Base-by-base conservation (phyloP, 2,329 filamentous ascomycete species). In the Colletotrichum lindemuthianum region DNA sequence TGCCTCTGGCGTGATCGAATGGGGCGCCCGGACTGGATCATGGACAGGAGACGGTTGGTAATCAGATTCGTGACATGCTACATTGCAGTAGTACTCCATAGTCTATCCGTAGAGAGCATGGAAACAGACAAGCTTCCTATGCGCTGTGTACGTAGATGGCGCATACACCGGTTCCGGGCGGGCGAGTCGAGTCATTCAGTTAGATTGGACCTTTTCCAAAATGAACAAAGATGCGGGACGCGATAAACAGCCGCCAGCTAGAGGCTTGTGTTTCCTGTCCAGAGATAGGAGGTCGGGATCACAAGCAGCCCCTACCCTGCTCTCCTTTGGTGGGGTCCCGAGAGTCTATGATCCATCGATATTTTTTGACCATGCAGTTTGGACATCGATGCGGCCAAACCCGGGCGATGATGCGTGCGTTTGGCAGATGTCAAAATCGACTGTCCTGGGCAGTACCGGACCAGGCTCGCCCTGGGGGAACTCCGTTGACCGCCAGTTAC, bases 1-100 rank as follows among this genome's bases (percentile, higher is more conserved):
- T 56, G 60, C 48, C 59, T 67, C 66, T 67, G 64, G 64, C 66
- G 66, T 68, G 66, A 68, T 68, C 56, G 64, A 56, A 37, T 32
- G 32, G n/a, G 41, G 61, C 34, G 58, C 51, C 33, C 40, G 61
- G 40, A 61, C 41, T 65, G 58, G 64, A 36, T 50, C 41, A 40
- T 49, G 47, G 16, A 49, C n/a, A 24, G 37, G 34, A 49, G 45
- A 65, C 51, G 53, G 59, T 66, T 66, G 48, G 63, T 66, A 59
- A 66, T 64, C 63, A 66, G 61, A 61, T 61, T 51, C 24, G 51
- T 33, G 36, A 50, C 32, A 34, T 24, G 24, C 24, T 24, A 24
- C 24, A 24, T 24, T 24, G 24, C 24, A 24, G 24, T 24, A 24
- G 24, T 24, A 24, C 24, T 24, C 24, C 15, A 60, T n/a, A 61